phyloP scores from a whole-genome alignment of 75 land plant species.

The Selaginella moellendorffii region DNA sequence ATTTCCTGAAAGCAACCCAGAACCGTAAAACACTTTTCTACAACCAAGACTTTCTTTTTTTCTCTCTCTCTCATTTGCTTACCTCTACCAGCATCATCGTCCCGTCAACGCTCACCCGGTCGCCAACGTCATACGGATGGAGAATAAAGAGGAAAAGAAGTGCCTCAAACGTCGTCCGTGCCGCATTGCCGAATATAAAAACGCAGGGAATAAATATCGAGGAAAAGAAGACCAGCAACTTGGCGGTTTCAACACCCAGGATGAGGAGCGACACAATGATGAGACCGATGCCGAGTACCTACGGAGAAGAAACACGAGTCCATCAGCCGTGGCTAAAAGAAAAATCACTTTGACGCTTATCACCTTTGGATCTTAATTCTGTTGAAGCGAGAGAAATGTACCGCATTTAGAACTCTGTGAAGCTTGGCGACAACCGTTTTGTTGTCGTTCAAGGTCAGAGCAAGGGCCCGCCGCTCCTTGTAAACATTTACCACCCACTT shows the following conservation, averaged over 20 bases:
- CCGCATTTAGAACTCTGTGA: conserved; percentile 9
- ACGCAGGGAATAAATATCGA: conserved; percentile 3
- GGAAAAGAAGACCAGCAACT: conserved; percentile 7
- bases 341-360: not conserved
- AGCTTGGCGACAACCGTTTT: conserved; percentile 10
- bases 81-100: conserved; percentile 9
- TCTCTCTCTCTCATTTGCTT: not conserved
- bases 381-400: not conserved
- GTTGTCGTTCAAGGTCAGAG: conserved; percentile 15
- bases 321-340: too few relatives aligned
- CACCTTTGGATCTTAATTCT: conserved; percentile 1
- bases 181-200: conserved; percentile 4
- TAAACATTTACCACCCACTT: conserved; percentile 32
- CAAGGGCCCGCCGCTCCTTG: conserved; percentile 28
- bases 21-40: too few relatives aligned
- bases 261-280: conserved; percentile 2
- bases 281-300: not conserved
- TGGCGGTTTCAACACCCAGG: not conserved
- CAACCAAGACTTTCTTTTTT: not conserved
- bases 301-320: not conserved
- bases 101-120: not conserved
- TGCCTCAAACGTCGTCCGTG: conserved; percentile 5
- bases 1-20: conserved; percentile 2
- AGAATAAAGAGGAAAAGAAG: not conserved
- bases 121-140: conserved; percentile 7